Base-by-base conservation (phyloP, 306 rosid species). In the Cucurbita moschata region DNA sequence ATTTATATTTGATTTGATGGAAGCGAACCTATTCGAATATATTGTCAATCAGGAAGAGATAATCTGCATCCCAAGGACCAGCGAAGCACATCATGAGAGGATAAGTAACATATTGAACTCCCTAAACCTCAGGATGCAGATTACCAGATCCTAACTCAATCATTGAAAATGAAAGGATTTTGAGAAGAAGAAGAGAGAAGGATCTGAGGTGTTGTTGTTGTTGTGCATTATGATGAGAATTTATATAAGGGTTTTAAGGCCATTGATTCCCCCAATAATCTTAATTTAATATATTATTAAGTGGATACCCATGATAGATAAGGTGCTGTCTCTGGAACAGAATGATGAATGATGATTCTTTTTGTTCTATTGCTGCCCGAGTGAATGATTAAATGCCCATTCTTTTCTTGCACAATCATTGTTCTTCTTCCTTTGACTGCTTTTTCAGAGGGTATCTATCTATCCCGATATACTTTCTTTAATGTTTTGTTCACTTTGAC, bases 51-150 rank as follows among this genome's bases (percentile, higher is more conserved):
- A 71, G 63, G 75, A 72, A 71, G 49, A 75, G 85, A 75, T 83
- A 84, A 83, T 84, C 85, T 76, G 86, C 86, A 84, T 65, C 84
- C 83, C 77, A 38, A 79, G 93, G 90, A 55, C 70, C 80, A 85
- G 88, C 79, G 18, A 43, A 61, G 38, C 43, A 61, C 68, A 14
- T 30, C 7, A 12, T 58, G 1, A 57, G 7, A 14, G 64, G 6
- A 8, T 3, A 21, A 2, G 38, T 18, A 21, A 73, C 44, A 11
- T 11, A 13, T 66, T 77, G 85, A 74, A n/a, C 71, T 90, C 82
- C 85, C 62, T 57, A 87, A 85, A 89, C 97, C 88, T 82, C 85
- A 85, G 86, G 88, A 82, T 85, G 88, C 86, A 82, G 84, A 82
- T 85, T 85, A 85, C 82, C 86, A 15, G 53, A 82, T 82, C 86